Conservation (phyloP, 495 filamentous ascomycete species). For the Podospora appendiculata region DNA sequence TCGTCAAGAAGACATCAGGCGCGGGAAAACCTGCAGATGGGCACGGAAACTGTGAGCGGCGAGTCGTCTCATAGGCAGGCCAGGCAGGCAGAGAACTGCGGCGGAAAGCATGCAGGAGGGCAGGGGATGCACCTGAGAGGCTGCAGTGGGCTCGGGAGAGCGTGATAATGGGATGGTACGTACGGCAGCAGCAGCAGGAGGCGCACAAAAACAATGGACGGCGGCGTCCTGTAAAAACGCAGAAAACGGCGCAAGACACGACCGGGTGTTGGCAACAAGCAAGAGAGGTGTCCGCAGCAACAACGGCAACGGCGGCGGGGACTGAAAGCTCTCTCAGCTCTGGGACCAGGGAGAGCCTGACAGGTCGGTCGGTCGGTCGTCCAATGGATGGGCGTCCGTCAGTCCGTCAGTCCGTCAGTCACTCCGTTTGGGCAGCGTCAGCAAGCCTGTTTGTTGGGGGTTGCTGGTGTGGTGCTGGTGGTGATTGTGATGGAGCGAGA, state of each 20-base stretch:
- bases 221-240: conserved; percentile 19
- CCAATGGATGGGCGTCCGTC: not conserved
- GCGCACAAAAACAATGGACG: conserved; percentile 20
- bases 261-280: conserved; percentile 18
- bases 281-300: conserved; percentile 7
- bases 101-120: not conserved
- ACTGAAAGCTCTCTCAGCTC: not conserved
- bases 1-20: conserved; percentile 22
- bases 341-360: not conserved
- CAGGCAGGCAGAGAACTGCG: conserved; percentile 2
- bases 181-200: conserved; percentile 8
- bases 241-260: conserved; percentile 20
- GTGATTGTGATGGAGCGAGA: too few relatives aligned
- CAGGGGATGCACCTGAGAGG: conserved; percentile 4
- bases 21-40: conserved; percentile 18
- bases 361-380: too few relatives aligned
- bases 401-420: not conserved
- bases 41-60: conserved; percentile 16
- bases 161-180: conserved; percentile 13
- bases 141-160: conserved; percentile 4
- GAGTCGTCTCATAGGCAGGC: conserved; percentile 16
- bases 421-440: too few relatives aligned
- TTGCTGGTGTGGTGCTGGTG: too few relatives aligned
- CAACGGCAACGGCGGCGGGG: conserved; percentile 3
- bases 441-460: too few relatives aligned